These are phyloP conservation scores for Lepidium didymum DNA, from an alignment of 345 rosid species.

Conservation along the genomic window DNA sequence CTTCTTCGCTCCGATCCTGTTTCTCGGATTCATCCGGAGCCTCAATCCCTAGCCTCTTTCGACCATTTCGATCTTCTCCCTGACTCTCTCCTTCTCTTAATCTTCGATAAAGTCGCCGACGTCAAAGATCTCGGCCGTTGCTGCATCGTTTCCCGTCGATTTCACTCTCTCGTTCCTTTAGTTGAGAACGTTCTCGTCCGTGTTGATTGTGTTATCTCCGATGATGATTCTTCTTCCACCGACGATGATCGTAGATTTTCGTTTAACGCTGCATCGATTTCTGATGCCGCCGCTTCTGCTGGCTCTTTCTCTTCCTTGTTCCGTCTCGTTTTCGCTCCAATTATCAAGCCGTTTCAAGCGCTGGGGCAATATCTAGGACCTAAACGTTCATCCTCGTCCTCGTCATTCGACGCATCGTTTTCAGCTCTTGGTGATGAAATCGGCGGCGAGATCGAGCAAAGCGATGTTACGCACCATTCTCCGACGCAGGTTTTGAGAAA, in stretches of 20 bases:
- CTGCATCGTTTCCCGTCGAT: constrained; percentile 76
- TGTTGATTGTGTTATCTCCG: constrained; percentile 91
- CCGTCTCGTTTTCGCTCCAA: constrained; percentile 47
- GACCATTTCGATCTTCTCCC: constrained; percentile 93
- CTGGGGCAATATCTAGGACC: constrained; percentile 60
- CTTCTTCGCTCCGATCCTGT: constrained; percentile 43
- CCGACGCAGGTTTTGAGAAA: constrained; percentile 85
- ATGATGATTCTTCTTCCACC: constrained; percentile 36
- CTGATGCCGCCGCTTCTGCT: constrained; percentile 21
- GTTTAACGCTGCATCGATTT: neutral
- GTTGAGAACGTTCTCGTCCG: constrained; percentile 89
- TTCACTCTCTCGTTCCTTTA: constrained; percentile 65
- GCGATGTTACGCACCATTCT: constrained; percentile 85
- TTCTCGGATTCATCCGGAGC: constrained; percentile 46
- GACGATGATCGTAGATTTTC: constrained; percentile 47
- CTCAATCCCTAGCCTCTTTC: constrained; percentile 13
- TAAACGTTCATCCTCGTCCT: constrained; percentile 16
- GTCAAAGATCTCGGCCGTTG: constrained; percentile 94
- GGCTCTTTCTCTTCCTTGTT: constrained; percentile 44
- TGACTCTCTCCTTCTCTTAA: constrained; percentile 60
- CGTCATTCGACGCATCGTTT: neutral
- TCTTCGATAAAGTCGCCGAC: constrained; percentile 82
- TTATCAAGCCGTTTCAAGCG: constrained; percentile 74
- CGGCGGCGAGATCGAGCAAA: constrained; percentile 55
- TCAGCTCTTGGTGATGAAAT: constrained; percentile 36